Conservation (phyloP, 345 rosid genomes). For the Durio zibethinus region DNA sequence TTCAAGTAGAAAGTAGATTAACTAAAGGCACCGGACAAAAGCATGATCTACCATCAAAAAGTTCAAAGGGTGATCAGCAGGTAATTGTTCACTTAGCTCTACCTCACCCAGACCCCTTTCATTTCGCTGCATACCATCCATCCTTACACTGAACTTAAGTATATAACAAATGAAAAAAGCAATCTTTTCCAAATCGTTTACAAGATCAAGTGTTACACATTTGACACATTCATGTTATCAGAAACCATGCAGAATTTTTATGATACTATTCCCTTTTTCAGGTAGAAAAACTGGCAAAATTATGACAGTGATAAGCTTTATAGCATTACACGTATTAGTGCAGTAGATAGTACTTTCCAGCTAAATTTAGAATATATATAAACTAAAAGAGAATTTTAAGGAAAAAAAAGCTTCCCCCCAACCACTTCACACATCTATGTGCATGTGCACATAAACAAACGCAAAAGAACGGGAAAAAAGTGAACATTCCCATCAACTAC, state of each 20-base stretch:
- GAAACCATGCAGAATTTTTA: background rate
- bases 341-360: background rate
- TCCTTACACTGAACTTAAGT: background rate
- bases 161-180: background rate
- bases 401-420: background rate
- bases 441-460: background rate
- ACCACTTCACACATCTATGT: background rate
- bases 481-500: background rate
- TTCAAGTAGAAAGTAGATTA: background rate
- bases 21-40: background rate
- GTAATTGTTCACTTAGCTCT: background rate
- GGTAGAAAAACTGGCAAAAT: background rate
- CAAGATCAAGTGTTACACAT: background rate
- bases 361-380: background rate
- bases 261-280: background rate
- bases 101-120: background rate
- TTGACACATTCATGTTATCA: background rate
- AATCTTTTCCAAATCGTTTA: background rate
- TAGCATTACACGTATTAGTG: background rate
- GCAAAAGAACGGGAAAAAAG: background rate
- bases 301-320: background rate
- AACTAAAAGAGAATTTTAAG: conserved; percentile 2
- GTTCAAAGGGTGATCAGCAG: background rate
- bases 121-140: background rate
- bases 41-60: background rate